These are phyloP conservation scores for Crithidia expoeki DNA, from an alignment of 208 protist genomes.

Conservation along the genomic window DNA sequence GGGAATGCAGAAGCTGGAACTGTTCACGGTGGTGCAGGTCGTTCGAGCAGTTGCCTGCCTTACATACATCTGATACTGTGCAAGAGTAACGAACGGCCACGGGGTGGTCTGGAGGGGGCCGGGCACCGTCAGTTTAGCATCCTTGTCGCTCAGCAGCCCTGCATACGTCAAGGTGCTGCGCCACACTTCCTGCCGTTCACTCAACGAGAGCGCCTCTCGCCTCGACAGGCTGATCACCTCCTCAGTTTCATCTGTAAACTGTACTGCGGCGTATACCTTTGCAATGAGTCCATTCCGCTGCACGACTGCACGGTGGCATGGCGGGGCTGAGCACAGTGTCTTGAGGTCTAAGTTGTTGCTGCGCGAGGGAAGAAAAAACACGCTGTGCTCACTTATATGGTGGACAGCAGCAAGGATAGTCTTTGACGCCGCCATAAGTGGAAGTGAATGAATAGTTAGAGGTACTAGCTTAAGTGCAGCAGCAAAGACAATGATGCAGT, in stretches of 20 bases:
- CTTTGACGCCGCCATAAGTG: constrained; percentile 4
- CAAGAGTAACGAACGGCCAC: constrained; percentile 60
- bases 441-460: background rate
- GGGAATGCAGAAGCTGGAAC: constrained; percentile 54
- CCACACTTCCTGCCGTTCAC: constrained; percentile 46
- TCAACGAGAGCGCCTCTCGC: constrained; percentile 16
- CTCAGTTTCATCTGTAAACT: constrained; percentile 4
- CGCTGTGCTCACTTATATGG: constrained; percentile 53
- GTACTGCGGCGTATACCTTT: constrained; percentile 48
- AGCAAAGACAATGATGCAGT: too few species aligned
- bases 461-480: too few species aligned
- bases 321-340: constrained; percentile 59
- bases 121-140: constrained; percentile 10
- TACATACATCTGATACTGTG: constrained; percentile 35
- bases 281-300: constrained; percentile 75
- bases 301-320: constrained; percentile 56
- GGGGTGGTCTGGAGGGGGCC: constrained; percentile 5
- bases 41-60: constrained; percentile 24
- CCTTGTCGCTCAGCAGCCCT: constrained; percentile 23
- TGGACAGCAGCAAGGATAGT: constrained; percentile 27
- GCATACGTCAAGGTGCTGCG: constrained; percentile 31
- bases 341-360: constrained; percentile 52
- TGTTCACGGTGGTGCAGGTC: constrained; percentile 34
- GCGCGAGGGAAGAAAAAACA: constrained; percentile 52
- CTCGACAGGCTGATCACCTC: background rate